Conservation (phyloP, 768 basidiomycete species). For the Suillus cothurnatus region DNA sequence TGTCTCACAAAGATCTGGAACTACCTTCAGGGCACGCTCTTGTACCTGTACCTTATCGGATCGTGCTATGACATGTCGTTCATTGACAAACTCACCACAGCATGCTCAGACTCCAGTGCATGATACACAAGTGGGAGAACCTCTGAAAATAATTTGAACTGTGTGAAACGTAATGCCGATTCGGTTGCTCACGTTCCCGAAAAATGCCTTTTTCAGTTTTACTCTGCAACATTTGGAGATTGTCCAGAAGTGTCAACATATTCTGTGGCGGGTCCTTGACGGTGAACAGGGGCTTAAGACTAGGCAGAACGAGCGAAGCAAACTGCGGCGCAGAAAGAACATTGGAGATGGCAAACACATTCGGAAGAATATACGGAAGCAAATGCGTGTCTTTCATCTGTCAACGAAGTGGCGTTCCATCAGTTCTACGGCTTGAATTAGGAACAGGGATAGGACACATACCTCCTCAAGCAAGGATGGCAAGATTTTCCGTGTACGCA, state of each 20-base stretch:
- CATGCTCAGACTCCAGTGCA: constrained; percentile 94
- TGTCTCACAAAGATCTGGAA: constrained; percentile 88
- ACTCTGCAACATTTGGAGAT: constrained; percentile 79
- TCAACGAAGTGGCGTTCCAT: neutral
- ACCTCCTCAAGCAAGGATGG: constrained; percentile 95
- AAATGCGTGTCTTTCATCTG: constrained; percentile 95
- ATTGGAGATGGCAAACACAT: constrained; percentile 88
- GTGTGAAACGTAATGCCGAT: neutral
- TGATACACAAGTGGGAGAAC: constrained; percentile 96
- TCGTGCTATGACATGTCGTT: constrained; percentile 10
- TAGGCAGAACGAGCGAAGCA: constrained; percentile 77
- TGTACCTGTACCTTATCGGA: constrained; percentile 64
- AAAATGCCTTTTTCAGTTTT: constrained; percentile 90
- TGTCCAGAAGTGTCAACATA: constrained; percentile 92
- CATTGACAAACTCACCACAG: constrained; percentile 49
- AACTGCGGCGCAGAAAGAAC: constrained; percentile 81
- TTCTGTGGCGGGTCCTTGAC: constrained; percentile 97
- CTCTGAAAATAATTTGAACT: constrained; percentile 48
- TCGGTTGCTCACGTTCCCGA: constrained; percentile 69
- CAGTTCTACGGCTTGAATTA: constrained; percentile 11
- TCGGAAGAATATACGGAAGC: constrained; percentile 93
- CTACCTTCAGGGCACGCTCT: constrained; percentile 82
- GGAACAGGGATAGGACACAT: constrained; percentile 12
- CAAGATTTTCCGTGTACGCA: constrained; percentile 85
- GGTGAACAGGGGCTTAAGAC: constrained; percentile 85